phyloP scores from a whole-genome alignment of 768 basidiomycete species.

The Chalciporus pseudorubinellus region DNA sequence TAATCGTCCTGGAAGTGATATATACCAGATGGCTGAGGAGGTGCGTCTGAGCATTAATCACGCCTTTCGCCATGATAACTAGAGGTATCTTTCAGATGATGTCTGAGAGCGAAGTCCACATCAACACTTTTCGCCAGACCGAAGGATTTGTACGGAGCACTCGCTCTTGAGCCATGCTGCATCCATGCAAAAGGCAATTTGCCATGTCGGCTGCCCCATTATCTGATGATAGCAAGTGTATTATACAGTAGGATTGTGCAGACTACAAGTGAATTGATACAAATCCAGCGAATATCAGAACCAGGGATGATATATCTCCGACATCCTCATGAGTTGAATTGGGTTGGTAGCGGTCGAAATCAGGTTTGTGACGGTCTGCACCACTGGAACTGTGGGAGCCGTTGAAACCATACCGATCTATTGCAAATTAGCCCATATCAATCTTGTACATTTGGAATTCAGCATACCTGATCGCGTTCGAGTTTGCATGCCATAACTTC shows the following conservation, averaged over 20 bases:
- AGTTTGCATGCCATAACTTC: slow-evolving; percentile 83
- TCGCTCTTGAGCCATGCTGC: slow-evolving; percentile 22
- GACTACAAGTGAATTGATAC: neutral
- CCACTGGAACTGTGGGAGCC: slow-evolving; percentile 44
- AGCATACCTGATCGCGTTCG: slow-evolving; percentile 74
- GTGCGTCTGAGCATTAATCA: slow-evolving; percentile 42
- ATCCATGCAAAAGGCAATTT: neutral
- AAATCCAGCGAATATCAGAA: slow-evolving; percentile 42
- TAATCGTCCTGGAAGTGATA: slow-evolving; percentile 81
- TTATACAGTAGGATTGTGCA: neutral
- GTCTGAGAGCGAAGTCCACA: slow-evolving; percentile 65
- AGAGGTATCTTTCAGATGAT: slow-evolving; percentile 54
- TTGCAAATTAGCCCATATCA: slow-evolving; percentile 5
- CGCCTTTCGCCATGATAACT: neutral
- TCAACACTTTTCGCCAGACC: slow-evolving; percentile 70
- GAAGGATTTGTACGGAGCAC: slow-evolving; percentile 61
- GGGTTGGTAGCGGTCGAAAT: slow-evolving; percentile 88
- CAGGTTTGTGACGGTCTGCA: slow-evolving; percentile 79
- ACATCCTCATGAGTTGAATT: slow-evolving; percentile 78
- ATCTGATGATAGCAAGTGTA: neutral
- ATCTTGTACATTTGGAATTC: neutral
- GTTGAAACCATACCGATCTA: slow-evolving; percentile 24
- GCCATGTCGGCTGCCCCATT: neutral
- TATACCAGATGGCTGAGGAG: slow-evolving; percentile 89
- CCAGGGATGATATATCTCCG: slow-evolving; percentile 84